Percentiles rank a stretch among this genome's conserved stretches.
These are phyloP conservation scores for Schrenkiella parvula DNA, from an alignment of 345 rosid genomes.

Conservation along the genomic window DNA sequence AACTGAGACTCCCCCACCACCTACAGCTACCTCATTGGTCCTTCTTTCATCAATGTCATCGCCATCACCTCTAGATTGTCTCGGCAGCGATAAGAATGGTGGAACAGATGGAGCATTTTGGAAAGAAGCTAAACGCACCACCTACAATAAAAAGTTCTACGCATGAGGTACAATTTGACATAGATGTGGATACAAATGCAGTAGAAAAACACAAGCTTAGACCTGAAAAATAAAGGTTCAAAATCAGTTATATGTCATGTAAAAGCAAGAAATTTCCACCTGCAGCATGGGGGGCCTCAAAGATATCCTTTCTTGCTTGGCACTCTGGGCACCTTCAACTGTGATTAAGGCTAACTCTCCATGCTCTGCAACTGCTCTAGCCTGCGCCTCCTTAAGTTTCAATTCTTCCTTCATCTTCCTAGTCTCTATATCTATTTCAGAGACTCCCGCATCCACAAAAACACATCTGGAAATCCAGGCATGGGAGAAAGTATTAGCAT, in stretches of 20 bases:
- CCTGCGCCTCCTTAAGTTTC: conserved; percentile 86
- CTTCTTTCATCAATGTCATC: conserved; percentile 81
- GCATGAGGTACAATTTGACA: conserved; percentile 18
- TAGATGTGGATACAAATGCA: background rate
- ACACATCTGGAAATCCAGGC: conserved; percentile 65
- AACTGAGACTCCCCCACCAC: conserved; percentile 98
- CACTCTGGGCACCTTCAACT: conserved; percentile 65
- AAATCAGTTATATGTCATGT: background rate
- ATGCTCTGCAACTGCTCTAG: conserved; percentile 87
- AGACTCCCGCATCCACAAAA: conserved; percentile 94
- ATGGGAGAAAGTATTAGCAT: conserved; percentile 19
- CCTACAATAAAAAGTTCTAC: conserved; percentile 44
- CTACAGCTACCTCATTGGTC: conserved; percentile 89
- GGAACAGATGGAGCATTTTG: conserved; percentile 96
- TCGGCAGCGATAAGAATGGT: conserved; percentile 80
- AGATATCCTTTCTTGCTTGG: conserved; percentile 61
- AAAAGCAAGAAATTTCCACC: conserved; percentile 43
- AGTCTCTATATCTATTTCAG: conserved; percentile 85
- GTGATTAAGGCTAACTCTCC: conserved; percentile 92
- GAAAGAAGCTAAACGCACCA: conserved; percentile 95
- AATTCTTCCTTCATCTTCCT: conserved; percentile 84
- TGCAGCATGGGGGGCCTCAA: conserved; percentile 96
- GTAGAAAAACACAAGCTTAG: conserved; percentile 10
- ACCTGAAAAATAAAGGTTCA: background rate
- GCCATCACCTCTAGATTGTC: conserved; percentile 73